These are phyloP conservation scores for Microstegium vimineum DNA, from an alignment of 176 grass and related monocot genomes.

Conservation along the genomic window DNA sequence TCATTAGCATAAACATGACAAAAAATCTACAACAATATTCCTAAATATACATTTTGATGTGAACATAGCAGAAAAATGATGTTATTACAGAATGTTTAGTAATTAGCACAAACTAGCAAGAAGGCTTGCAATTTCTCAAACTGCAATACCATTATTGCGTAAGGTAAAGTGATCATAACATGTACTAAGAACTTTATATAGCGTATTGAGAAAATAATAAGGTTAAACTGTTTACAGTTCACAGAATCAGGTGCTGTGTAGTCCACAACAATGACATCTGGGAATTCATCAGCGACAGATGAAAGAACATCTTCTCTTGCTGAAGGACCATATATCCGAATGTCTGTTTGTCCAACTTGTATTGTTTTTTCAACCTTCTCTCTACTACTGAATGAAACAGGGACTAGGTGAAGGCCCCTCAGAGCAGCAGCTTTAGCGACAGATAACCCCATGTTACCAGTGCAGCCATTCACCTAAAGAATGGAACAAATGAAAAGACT, in stretches of 20 bases:
- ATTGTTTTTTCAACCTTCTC: slow-evolving; percentile 60
- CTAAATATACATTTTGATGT: neutral
- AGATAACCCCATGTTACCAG: slow-evolving; percentile 73
- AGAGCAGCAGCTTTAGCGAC: slow-evolving; percentile 61
- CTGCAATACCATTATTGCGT: neutral
- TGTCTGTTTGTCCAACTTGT: slow-evolving; percentile 42
- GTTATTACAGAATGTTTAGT: neutral
- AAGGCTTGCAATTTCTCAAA: neutral
- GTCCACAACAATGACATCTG: slow-evolving; percentile 84
- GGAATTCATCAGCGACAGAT: slow-evolving; percentile 55
- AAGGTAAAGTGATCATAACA: neutral
- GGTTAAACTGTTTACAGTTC: slow-evolving; percentile 56
- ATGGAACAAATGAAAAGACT: slow-evolving; percentile 13
- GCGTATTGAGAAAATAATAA: neutral
- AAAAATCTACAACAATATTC: neutral
- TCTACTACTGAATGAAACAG: slow-evolving; percentile 72
- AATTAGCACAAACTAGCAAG: neutral
- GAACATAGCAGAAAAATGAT: neutral
- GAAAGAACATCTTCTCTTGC: slow-evolving; percentile 76
- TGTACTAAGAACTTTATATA: slow-evolving; percentile 1
- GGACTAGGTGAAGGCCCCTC: slow-evolving; percentile 71
- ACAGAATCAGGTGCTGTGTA: slow-evolving; percentile 75
- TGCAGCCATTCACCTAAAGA: slow-evolving; percentile 88
- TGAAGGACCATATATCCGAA: slow-evolving; percentile 66
- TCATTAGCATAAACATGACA: neutral